Percentiles rank a stretch among this genome's conserved stretches.
phyloP scores from a whole-genome alignment of 23 red algal species.

The Gracilaria vermiculophylla region DNA sequence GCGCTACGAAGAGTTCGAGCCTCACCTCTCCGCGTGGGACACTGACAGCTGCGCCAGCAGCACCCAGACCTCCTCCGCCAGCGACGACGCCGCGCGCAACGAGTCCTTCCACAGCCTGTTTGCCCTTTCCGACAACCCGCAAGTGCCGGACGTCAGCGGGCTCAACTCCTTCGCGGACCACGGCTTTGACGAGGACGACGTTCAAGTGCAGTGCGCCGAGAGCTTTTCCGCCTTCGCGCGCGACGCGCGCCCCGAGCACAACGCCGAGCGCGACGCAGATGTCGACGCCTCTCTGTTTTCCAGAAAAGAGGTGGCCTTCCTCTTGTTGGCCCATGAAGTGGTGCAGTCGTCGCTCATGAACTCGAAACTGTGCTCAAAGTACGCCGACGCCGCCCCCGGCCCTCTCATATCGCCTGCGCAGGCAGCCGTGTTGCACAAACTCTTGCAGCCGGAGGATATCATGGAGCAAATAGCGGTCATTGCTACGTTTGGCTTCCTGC shows the following conservation, averaged over 20 bases:
- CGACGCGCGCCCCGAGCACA: background rate
- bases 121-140: slow-evolving; percentile 17
- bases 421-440: slow-evolving; percentile 18
- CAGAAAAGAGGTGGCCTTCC: slow-evolving; percentile 41
- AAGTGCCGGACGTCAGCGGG: slow-evolving; percentile 51
- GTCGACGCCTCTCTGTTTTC: slow-evolving; percentile 17
- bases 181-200: slow-evolving; percentile 14
- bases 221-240: background rate
- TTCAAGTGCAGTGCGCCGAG: background rate
- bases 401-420: slow-evolving; percentile 11
- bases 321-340: slow-evolving; percentile 49
- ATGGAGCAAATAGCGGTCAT: slow-evolving; percentile 55
- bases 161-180: slow-evolving; percentile 20
- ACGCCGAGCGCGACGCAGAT: background rate
- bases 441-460: slow-evolving; percentile 48
- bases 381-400: slow-evolving; percentile 8
- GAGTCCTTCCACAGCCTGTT: background rate
- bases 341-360: slow-evolving; percentile 33
- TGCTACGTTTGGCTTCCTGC: slow-evolving; percentile 34
- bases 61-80: background rate
- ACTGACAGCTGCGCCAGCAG: slow-evolving; percentile 3
- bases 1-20: background rate
- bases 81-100: background rate
- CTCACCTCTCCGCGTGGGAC: background rate
- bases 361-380: slow-evolving; percentile 10